These are phyloP conservation scores for Rugonectria rugulosa DNA, from an alignment of 2,329 filamentous ascomycete genomes.

Conservation along the genomic window DNA sequence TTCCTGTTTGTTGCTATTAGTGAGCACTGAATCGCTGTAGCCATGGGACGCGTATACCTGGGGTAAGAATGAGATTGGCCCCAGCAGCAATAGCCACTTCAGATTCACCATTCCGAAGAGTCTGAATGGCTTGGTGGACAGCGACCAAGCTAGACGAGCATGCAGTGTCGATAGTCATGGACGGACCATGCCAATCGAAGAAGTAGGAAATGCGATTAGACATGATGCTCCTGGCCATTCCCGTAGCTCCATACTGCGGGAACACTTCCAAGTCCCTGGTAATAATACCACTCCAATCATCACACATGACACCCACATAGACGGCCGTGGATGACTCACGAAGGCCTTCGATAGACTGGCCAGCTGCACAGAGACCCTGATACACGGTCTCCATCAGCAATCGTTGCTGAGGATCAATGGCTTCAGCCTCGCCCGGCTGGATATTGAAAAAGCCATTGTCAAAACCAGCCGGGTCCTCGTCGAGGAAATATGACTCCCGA, in stretches of 20 bases:
- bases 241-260: background rate
- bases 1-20: background rate
- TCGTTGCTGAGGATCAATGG: constrained; percentile 41
- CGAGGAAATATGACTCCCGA: constrained; percentile 39
- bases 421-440: constrained; percentile 29
- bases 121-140: constrained; percentile 50
- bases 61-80: background rate
- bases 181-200: constrained; percentile 60
- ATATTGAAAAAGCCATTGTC: constrained; percentile 35
- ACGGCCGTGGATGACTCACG: background rate
- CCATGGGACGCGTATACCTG: background rate
- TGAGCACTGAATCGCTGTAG: background rate
- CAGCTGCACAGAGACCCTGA: constrained; percentile 33
- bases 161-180: constrained; percentile 58
- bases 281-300: background rate
- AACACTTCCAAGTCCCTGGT: background rate
- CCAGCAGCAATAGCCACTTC: background rate
- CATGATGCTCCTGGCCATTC: constrained; percentile 48
- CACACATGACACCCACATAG: background rate
- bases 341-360: background rate
- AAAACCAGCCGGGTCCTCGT: constrained; percentile 32
- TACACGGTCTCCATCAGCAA: constrained; percentile 36
- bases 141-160: constrained; percentile 58
- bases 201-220: constrained; percentile 62
- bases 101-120: background rate